These are phyloP conservation scores for Cladosporium halotolerans DNA, from an alignment of 2,329 filamentous ascomycete species.

Conservation along the genomic window DNA sequence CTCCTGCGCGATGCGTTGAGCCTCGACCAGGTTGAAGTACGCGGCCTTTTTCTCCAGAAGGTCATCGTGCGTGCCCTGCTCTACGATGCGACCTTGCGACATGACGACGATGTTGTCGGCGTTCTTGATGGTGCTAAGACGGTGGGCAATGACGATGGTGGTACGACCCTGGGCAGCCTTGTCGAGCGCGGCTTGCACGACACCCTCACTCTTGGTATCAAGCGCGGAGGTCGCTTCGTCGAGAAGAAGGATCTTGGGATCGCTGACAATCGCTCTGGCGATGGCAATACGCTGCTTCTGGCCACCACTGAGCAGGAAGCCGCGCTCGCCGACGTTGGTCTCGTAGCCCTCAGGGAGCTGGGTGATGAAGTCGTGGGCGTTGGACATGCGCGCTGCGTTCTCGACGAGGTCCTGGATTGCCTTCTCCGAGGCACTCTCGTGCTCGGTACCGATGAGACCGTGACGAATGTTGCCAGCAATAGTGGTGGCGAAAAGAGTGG, in stretches of 20 bases:
- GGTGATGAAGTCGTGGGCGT: slow-evolving; percentile 87
- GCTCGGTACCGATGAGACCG: slow-evolving; percentile 77
- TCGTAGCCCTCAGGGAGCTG: slow-evolving; percentile 81
- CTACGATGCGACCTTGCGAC: slow-evolving; percentile 74
- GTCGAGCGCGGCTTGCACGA: slow-evolving; percentile 89
- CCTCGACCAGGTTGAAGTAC: slow-evolving; percentile 80
- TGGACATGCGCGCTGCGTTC: slow-evolving; percentile 80
- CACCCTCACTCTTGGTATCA: slow-evolving; percentile 89
- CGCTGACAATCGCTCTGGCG: slow-evolving; percentile 79
- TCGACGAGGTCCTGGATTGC: slow-evolving; percentile 65
- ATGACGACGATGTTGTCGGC: slow-evolving; percentile 97
- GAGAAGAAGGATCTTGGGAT: slow-evolving; percentile 85
- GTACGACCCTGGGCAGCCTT: slow-evolving; percentile 79
- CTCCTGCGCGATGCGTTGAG: slow-evolving; percentile 69
- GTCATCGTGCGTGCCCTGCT: slow-evolving; percentile 82
- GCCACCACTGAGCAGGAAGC: slow-evolving; percentile 85
- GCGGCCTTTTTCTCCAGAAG: slow-evolving; percentile 64
- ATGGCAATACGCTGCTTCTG: slow-evolving; percentile 98
- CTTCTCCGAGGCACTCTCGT: slow-evolving; percentile 62
- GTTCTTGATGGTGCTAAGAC: slow-evolving; percentile 86
- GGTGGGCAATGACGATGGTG: slow-evolving; percentile 93
- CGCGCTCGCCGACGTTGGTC: slow-evolving; percentile 91
- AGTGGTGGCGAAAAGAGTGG: slow-evolving; percentile 79
- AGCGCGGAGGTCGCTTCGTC: slow-evolving; percentile 93
- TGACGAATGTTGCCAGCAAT: slow-evolving; percentile 88